Evolutionary conservation across 2,329 filamentous ascomycete species (phyloP).

Genomic region (Tolypocladium inflatum): DNA sequence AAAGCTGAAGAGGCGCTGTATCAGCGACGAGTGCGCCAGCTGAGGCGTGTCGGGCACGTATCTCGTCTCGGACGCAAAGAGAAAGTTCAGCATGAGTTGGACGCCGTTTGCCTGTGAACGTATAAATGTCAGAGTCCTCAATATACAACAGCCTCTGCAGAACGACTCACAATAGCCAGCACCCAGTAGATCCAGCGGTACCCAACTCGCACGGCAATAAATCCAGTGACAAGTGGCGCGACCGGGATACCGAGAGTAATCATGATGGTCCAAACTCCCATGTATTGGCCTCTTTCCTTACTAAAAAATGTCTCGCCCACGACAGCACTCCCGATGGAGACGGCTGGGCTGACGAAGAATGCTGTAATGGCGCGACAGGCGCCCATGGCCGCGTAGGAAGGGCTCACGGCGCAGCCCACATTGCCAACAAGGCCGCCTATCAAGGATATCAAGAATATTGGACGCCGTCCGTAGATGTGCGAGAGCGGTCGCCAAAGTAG

Average conservation of each 20-base stretch:
- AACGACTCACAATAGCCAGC: constrained; percentile 35
- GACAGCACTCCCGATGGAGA: constrained; percentile 11
- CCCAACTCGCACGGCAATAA: constrained; percentile 38
- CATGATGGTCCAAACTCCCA: constrained; percentile 13
- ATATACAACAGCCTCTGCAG: background rate
- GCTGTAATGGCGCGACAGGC: constrained; percentile 38
- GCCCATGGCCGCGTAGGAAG: constrained; percentile 36
- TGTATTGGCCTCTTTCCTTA: constrained; percentile 6
- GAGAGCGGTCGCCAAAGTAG: constrained; percentile 48
- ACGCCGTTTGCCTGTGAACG: constrained; percentile 7
- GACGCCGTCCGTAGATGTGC: constrained; percentile 41
- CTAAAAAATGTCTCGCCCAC: constrained; percentile 10
- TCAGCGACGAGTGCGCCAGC: background rate
- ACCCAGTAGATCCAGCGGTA: constrained; percentile 52
- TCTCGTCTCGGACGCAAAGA: constrained; percentile 11
- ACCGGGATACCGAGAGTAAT: constrained; percentile 15
- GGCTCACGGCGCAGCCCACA: constrained; percentile 39
- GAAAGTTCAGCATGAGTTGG: constrained; percentile 8
- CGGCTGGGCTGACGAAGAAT: constrained; percentile 45
- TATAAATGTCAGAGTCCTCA: background rate
- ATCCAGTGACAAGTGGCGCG: constrained; percentile 27
- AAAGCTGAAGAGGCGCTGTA: constrained; percentile 2
- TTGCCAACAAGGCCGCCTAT: constrained; percentile 37
- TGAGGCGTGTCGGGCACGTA: constrained; percentile 1
- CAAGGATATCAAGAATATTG: constrained; percentile 40